phyloP scores from a whole-genome alignment of 257 asterid genomes.

The Fraxinus quadrangulata region DNA sequence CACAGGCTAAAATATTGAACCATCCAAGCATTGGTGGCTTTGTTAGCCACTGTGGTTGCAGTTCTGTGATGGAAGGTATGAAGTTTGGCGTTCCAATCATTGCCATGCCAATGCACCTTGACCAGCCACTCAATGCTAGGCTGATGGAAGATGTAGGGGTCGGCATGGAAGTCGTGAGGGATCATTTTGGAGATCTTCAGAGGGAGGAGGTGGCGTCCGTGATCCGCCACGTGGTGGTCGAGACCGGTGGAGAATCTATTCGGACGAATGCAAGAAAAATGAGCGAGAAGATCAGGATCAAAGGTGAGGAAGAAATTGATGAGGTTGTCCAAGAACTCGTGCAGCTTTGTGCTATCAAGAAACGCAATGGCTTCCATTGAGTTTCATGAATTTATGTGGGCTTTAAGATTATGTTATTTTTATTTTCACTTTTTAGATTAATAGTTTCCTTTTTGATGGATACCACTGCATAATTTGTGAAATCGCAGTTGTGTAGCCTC shows the following conservation, averaged over 20 bases:
- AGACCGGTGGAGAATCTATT: constrained; percentile 24
- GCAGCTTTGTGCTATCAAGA: constrained; percentile 23
- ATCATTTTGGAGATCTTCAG: constrained; percentile 28
- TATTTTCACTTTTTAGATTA: not conserved
- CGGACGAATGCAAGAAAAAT: constrained; percentile 27
- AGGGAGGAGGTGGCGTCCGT: constrained; percentile 30
- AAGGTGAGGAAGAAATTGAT: constrained; percentile 48
- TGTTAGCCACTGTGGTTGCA: constrained; percentile 56
- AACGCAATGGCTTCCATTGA: constrained; percentile 11
- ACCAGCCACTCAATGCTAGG: constrained; percentile 49
- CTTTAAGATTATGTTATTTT: not conserved
- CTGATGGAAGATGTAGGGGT: constrained; percentile 28
- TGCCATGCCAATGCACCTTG: constrained; percentile 52
- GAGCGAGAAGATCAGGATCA: constrained; percentile 33
- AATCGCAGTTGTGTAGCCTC: constrained; percentile 34
- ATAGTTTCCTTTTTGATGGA: not conserved
- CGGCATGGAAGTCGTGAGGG: constrained; percentile 38
- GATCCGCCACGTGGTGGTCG: constrained; percentile 32
- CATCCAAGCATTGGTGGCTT: constrained; percentile 47
- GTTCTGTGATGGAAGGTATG: constrained; percentile 49
- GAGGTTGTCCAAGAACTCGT: constrained; percentile 37
- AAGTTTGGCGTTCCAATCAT: constrained; percentile 51
- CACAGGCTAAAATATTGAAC: constrained; percentile 39
- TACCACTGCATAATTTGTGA: constrained; percentile 37
- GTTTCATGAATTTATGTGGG: not conserved